Evolutionary conservation across 1,139 yeast genomes (phyloP), one percentile per base, ranked within the genome.

Genomic region (Citeromyces hawaiiensis): DNA sequence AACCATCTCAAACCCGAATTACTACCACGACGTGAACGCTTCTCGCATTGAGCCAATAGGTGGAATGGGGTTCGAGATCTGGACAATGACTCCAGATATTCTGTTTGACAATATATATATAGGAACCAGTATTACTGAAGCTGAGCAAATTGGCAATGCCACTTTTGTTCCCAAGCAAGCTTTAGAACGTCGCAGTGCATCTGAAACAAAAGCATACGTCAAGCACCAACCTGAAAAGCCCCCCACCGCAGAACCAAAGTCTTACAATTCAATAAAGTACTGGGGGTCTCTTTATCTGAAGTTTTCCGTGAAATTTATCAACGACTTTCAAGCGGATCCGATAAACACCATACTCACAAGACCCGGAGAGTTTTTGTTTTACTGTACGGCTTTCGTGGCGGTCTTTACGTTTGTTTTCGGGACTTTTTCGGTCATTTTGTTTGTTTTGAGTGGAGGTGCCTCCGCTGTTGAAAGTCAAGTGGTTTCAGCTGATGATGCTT

Each of bases 51-150:
- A 72, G 49, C 70, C 76, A 35, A 74, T 87, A 49, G 91, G 87
- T 21, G 94, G 83, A 7, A 52, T 88, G 40, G 95, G 95, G 4
- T 83, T 88, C 54, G 97, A 88, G 57, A 65, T 87, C 47, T 87
- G 96, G 95, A 75, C 93, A 42, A 80, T 87, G 79, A 82, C 83
- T 48, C 66, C 68, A 36, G 72, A 80, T 40, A 72, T 85, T 39
- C 50, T 83, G 53, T 85, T 88, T 54, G 86, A 85, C 57, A 85
- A 87, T 60, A 75, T 87, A 42, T 87, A 86, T 56, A 56, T 88
- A 45, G 96, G 96, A 11, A 91, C 83, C 53, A 76, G 85, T 3
- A 61, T 86, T 14, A 65, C 61, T 21, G 96, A 87, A 53, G 96
- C 96, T 7, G 96, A 87, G 61, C 46, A 53, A 11, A 67, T 87